Evolutionary conservation across 139 green algal species (phyloP), one percentile per base, ranked within the genome.

Genomic region (Chlamydomonas applanata): DNA sequence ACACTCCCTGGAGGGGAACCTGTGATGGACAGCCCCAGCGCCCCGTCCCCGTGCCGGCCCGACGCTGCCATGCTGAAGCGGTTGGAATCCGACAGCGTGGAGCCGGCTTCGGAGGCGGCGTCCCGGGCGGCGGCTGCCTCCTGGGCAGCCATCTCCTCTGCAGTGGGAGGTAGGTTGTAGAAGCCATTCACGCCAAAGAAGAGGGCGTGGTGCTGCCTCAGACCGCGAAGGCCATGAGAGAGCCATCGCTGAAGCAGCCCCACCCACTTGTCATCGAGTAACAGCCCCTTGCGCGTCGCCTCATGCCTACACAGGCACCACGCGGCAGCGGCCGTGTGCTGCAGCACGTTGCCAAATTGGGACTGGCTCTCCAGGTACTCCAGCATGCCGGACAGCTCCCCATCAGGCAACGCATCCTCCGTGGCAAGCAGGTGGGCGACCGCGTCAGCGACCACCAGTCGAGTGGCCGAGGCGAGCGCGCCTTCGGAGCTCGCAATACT

Each of bases 291-390:
- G n/a, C 59, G 29, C 30, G 24, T 62, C 40, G 9, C 3, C 40
- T 73, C 36, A 34, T 73, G 67, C 7, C 67, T 56, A 14, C 34
- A 52, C 30, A 73, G 67, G 40, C 67, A 73, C 67, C 67, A 73
- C 44, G 54, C n/a, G n/a, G 34, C 40, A 24, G 67, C 40, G 4
- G 40, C 67, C 13, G 35, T 29, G 46, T 61, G 30, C 9, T 34
- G 67, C 13, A 35, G 24, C 59, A 66, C 11, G n/a, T 9, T 30
- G 29, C 30, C 59, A 66, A 29, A 66, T 9, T 7, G n/a, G 59
- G 24, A 16, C 59, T 36, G n/a, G n/a, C 29, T 30, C 59, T 66
- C n/a, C 59, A 66, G 29, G 59, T 66, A 66, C 25, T 29, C 59
- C 59, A 66, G 59, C n/a, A 66, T 9, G n/a, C 30, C n/a, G n/a